A percentile compares a stretch with the other conserved stretches of the same genome.
These are phyloP conservation scores for Medicago ruthenica DNA, from an alignment of 306 rosid genomes.

Conservation along the genomic window DNA sequence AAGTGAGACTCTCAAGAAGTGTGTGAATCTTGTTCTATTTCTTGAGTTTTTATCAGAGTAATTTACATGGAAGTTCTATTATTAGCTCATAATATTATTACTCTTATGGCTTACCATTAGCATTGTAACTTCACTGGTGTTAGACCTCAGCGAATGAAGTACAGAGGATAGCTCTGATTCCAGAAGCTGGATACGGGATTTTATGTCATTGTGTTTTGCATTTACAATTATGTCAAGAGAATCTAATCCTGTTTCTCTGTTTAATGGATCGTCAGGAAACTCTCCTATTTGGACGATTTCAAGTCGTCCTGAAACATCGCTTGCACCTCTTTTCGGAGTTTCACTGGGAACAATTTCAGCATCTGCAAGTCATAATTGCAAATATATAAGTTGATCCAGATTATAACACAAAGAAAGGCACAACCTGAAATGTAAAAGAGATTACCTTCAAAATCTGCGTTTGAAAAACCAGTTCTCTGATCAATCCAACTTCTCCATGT, in stretches of 20 bases:
- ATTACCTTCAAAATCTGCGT: conserved; percentile 70
- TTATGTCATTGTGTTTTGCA: conserved; percentile 52
- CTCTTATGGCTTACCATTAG: conserved; percentile 60
- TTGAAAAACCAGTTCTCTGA: conserved; percentile 62
- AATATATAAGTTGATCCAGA: conserved; percentile 39
- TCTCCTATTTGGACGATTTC: conserved; percentile 44
- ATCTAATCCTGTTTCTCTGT: conserved; percentile 45
- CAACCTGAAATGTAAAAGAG: conserved; percentile 3
- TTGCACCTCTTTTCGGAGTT: conserved; percentile 41
- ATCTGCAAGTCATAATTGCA: conserved; percentile 50
- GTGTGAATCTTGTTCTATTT: conserved; percentile 27
- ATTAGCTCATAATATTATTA: conserved; percentile 16
- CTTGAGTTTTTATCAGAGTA: conserved; percentile 11
- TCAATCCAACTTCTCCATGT: conserved; percentile 74
- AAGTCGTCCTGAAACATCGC: conserved; percentile 44
- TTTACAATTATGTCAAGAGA: conserved; percentile 43
- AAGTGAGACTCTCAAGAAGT: conserved; percentile 27
- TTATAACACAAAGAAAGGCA: conserved; percentile 22
- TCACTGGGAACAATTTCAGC: conserved; percentile 61
- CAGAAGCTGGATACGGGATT: conserved; percentile 61
- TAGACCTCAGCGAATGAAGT: conserved; percentile 60
- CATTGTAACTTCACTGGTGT: conserved; percentile 39
- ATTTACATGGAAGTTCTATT: conserved; percentile 9
- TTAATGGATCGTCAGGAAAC: conserved; percentile 26
- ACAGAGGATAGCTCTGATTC: conserved; percentile 71